Percentiles rank a stretch among this genome's conserved stretches.
Conservation (phyloP, 306 rosid species). For the Rosa persica region DNA sequence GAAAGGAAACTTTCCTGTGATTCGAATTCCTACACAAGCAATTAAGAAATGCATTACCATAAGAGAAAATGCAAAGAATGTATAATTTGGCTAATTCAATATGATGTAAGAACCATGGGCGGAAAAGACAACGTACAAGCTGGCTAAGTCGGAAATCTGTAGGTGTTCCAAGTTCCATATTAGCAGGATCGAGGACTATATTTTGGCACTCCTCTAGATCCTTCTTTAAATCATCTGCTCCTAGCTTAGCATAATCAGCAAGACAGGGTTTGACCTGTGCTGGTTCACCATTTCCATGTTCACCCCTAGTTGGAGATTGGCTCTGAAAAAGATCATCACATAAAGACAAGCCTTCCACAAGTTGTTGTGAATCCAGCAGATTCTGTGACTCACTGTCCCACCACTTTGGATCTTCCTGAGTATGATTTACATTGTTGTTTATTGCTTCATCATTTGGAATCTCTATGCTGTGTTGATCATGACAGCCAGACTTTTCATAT, state of each 20-base stretch:
- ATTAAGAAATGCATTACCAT: constrained; percentile 4
- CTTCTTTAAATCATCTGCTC: constrained; percentile 71
- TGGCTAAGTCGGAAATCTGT: constrained; percentile 79
- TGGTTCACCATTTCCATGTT: constrained; percentile 32
- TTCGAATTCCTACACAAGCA: constrained; percentile 54
- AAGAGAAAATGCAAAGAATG: background rate
- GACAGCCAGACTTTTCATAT: constrained; percentile 29
- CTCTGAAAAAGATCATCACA: constrained; percentile 76
- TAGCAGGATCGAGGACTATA: constrained; percentile 52
- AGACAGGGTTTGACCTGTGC: constrained; percentile 41
- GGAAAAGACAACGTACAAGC: constrained; percentile 45
- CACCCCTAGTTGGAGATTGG: constrained; percentile 67
- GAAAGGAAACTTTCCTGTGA: constrained; percentile 69
- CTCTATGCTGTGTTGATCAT: constrained; percentile 31
- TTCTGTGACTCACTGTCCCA: constrained; percentile 87
- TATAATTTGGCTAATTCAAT: background rate
- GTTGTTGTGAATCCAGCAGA: constrained; percentile 74
- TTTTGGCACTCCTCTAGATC: constrained; percentile 81
- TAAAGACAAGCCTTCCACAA: constrained; percentile 65
- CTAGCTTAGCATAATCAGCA: constrained; percentile 63
- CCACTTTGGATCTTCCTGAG: constrained; percentile 67
- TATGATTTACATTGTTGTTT: constrained; percentile 36
- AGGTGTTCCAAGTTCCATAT: constrained; percentile 59
- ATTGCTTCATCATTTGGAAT: constrained; percentile 30
- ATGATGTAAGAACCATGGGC: background rate